A percentile compares a stretch with the other conserved stretches of the same genome.
These are phyloP conservation scores for Eucalyptus melliodora DNA, from an alignment of 345 rosid genomes.

Conservation along the genomic window DNA sequence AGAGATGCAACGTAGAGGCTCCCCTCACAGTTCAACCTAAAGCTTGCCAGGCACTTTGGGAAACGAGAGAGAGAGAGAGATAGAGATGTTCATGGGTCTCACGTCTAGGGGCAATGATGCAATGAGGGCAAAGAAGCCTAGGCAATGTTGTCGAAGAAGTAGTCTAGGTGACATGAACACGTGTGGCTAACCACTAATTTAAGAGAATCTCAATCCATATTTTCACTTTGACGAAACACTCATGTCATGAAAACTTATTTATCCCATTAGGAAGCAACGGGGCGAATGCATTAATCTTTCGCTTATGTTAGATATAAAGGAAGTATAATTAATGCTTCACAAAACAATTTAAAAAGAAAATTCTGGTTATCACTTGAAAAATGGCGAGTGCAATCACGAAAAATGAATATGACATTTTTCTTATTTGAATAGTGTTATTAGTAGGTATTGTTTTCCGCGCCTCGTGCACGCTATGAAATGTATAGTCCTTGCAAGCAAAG, in stretches of 20 bases:
- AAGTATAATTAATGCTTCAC: background rate
- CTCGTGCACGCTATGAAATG: background rate
- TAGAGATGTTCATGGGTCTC: too few species aligned
- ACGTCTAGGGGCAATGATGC: background rate
- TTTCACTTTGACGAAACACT: background rate
- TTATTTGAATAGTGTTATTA: background rate
- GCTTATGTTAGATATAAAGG: background rate
- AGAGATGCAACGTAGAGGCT: background rate
- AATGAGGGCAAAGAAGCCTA: background rate
- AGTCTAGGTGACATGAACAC: background rate
- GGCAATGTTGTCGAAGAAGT: background rate
- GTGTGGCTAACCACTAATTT: background rate
- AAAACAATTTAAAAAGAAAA: background rate
- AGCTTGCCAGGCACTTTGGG: background rate
- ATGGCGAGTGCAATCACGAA: background rate
- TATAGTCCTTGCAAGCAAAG: background rate
- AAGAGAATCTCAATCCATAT: background rate
- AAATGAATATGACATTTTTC: background rate
- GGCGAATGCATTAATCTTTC: background rate
- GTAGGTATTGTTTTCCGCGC: background rate
- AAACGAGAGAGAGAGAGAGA: background rate
- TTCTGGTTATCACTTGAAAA: background rate
- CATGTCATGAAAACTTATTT: background rate
- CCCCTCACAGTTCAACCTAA: background rate
- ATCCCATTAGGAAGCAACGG: background rate